A percentile compares a stretch with the other conserved stretches of the same genome.
Evolutionary conservation across 495 filamentous ascomycete genomes (phyloP).

Genomic region (Daldinia caldariorum): DNA sequence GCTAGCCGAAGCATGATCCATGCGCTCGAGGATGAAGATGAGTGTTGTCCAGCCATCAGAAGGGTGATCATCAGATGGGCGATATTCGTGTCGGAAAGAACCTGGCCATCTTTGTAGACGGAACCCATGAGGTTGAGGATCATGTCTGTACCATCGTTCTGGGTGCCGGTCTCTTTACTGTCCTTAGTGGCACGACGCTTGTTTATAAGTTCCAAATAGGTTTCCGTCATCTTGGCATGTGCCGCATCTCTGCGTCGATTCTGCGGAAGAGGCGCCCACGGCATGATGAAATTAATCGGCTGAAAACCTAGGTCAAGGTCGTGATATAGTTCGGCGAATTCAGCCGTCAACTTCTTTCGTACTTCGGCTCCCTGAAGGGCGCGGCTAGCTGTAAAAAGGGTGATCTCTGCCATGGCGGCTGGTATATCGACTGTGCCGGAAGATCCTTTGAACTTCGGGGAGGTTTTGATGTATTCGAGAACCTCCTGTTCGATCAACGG

Average conservation of each 20-base stretch:
- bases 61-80: neutral
- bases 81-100: neutral
- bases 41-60: conserved; percentile 1
- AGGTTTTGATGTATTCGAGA: neutral
- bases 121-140: neutral
- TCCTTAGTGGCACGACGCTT: neutral
- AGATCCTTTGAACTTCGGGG: neutral
- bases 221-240: conserved; percentile 4
- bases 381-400: neutral
- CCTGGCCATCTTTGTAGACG: neutral
- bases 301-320: neutral
- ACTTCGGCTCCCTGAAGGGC: conserved; percentile 3
- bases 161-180: neutral
- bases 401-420: conserved; percentile 1
- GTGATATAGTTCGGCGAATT: neutral
- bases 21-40: neutral
- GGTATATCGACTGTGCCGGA: neutral
- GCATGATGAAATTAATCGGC: conserved; percentile 2
- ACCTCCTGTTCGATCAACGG: neutral
- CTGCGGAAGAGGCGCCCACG: neutral
- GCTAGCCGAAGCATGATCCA: conserved; percentile 4
- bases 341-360: conserved; percentile 1
- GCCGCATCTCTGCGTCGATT: neutral
- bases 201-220: neutral
- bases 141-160: neutral